Evolutionary conservation across 805 yeast species (phyloP).

Genomic region (Lachancea nothofagi): DNA sequence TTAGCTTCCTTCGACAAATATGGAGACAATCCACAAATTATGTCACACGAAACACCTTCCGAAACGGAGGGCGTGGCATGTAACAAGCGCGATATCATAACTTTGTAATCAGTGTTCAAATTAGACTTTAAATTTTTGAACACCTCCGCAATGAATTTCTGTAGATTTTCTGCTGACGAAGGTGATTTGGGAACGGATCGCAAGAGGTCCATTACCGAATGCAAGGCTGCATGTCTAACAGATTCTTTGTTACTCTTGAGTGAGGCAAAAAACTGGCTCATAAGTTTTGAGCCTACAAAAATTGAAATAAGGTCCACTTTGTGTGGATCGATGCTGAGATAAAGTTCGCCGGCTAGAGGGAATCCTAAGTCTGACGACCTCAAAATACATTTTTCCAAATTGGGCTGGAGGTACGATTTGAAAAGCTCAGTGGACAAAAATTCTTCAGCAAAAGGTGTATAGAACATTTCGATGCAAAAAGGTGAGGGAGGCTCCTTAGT

Average conservation of each 20-base stretch:
- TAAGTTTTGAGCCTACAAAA: conserved; percentile 42
- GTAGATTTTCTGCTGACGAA: conserved; percentile 28
- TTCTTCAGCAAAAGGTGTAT: conserved; percentile 41
- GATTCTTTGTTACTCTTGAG: conserved; percentile 65
- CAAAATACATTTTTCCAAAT: conserved; percentile 65
- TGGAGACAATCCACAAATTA: no score
- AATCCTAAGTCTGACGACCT: conserved; percentile 74
- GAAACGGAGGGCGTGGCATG: conserved; percentile 26
- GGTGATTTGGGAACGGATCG: conserved; percentile 17
- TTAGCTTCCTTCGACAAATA: conserved; percentile 70
- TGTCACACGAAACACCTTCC: conserved; percentile 39
- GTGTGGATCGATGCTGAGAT: conserved; percentile 23
- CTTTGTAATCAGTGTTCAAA: conserved; percentile 61
- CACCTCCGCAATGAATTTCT: conserved; percentile 45
- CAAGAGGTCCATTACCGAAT: conserved; percentile 31
- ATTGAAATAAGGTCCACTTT: conserved; percentile 40
- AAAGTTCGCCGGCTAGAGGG: conserved; percentile 48
- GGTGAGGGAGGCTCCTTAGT: conserved; percentile 41
- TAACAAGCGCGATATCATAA: conserved; percentile 44
- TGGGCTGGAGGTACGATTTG: conserved; percentile 43
- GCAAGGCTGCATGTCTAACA: conserved; percentile 48
- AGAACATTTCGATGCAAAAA: conserved; percentile 39
- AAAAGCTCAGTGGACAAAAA: conserved; percentile 39
- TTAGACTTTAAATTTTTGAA: conserved; percentile 53
- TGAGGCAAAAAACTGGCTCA: conserved; percentile 46